These are phyloP conservation scores for Parasarocladium wereldwijsianum DNA, from an alignment of 2,329 filamentous ascomycete species.

Conservation along the genomic window DNA sequence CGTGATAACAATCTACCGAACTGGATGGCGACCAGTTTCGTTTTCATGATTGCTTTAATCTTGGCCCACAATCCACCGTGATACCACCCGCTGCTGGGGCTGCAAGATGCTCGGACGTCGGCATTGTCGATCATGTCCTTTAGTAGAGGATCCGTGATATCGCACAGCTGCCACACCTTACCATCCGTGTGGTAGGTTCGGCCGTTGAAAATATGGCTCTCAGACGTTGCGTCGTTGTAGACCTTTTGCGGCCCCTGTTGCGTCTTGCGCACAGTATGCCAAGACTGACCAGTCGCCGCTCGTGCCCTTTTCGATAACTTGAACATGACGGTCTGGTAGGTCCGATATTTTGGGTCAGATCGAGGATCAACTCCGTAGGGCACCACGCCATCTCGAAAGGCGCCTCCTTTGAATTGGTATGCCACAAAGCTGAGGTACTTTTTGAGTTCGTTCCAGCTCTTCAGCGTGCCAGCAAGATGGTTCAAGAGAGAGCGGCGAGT, in stretches of 20 bases:
- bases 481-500: constrained; percentile 74
- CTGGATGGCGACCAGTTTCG: constrained; percentile 60
- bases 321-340: constrained; percentile 84
- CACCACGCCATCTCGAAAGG: constrained; percentile 80
- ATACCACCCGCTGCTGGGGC: constrained; percentile 68
- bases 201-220: constrained; percentile 73
- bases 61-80: constrained; percentile 70
- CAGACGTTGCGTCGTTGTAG: constrained; percentile 22
- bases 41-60: constrained; percentile 74
- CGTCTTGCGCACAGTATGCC: constrained; percentile 30
- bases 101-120: constrained; percentile 42
- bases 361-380: constrained; percentile 79
- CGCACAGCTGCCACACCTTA: constrained; percentile 88
- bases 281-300: constrained; percentile 29
- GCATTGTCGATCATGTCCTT: constrained; percentile 48
- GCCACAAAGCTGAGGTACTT: constrained; percentile 70
- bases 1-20: constrained; percentile 33
- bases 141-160: constrained; percentile 72
- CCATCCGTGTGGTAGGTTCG: constrained; percentile 60
- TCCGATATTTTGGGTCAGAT: constrained; percentile 56
- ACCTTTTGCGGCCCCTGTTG: constrained; percentile 23
- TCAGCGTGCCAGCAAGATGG: constrained; percentile 38
- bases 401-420: constrained; percentile 85
- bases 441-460: constrained; percentile 46
- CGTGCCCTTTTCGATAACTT: constrained; percentile 45